Base-by-base conservation (phyloP, 345 rosid species). In the Melaleuca quinquenervia region DNA sequence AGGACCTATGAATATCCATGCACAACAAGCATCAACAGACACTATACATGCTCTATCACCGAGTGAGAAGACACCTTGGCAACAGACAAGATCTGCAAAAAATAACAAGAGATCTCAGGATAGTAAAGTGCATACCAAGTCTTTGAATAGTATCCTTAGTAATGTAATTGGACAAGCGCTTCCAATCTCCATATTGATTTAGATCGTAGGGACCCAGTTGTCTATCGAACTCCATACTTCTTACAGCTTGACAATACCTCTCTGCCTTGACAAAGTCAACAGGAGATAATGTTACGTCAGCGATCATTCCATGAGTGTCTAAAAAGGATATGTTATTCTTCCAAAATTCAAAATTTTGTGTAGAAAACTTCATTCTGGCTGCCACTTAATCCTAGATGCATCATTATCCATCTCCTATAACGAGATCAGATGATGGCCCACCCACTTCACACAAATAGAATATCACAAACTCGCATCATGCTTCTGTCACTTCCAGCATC, bases 161-260 rank as follows among this genome's bases (percentile, higher is more conserved):
- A 18, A 96, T 89, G 90, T 91, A 95, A 90, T 90, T 91, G 53
- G 98, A 95, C 85, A 97, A 85, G 75, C 91, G 88, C 91, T 91
- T 96, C 98, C 98, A 97, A 29, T 92, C 95, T 49, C 91, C 95
- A 88, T 92, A 91, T 27, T 88, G 96, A 83, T 86, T 94, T 82
- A 90, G 88, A 89, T 92, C 90, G 90, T 94, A 96, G 56, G 99
- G 97, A 86, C 98, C 98, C 86, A 96, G 96, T 87, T 93, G 86
- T 52, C 91, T 90, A 89, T 97, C 96, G 75, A 97, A 96, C 92
- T 97, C 98, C 90, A 95, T 90, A 85, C 83, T 87, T 90, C 62
- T 89, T 64, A 96, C 96, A 83, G 96, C 94, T 88, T 88, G 93
- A 44, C 90, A 86, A 92, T 90, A 97, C 88, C 96, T 94, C 90